Evolutionary conservation across 1,284 basidiomycete species (phyloP).

Genomic region (Malassezia sympodialis): DNA sequence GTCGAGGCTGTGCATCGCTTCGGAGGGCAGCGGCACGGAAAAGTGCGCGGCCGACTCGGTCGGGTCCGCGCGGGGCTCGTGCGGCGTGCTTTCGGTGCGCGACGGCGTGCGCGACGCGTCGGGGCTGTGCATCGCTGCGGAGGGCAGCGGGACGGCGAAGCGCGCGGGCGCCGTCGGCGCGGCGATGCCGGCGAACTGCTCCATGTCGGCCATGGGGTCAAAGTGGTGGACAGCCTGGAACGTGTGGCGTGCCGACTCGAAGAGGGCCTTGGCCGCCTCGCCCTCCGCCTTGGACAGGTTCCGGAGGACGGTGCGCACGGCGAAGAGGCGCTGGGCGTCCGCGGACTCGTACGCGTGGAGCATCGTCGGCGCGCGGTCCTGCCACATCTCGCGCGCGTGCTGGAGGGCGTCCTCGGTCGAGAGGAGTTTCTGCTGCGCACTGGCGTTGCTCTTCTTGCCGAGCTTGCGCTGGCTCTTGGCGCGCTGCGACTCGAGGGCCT

Average conservation of each 20-base stretch:
- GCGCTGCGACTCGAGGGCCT: constrained; percentile 38
- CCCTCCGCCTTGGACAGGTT: constrained; percentile 36
- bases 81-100: not conserved
- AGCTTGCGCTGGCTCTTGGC: constrained; percentile 40
- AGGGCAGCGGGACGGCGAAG: not conserved
- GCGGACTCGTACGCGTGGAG: constrained; percentile 39
- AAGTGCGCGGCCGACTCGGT: not conserved
- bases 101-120: not conserved
- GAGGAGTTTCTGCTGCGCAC: constrained; percentile 26
- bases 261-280: constrained; percentile 33
- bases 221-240: constrained; percentile 33
- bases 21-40: too few relatives aligned
- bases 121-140: not conserved
- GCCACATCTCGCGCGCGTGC: constrained; percentile 31
- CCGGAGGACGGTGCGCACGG: constrained; percentile 37
- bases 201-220: constrained; percentile 36
- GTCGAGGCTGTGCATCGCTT: not conserved
- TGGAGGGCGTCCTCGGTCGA: constrained; percentile 32
- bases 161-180: not conserved
- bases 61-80: not conserved
- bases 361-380: constrained; percentile 29
- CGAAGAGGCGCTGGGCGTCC: constrained; percentile 34
- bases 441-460: constrained; percentile 30
- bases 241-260: constrained; percentile 36
- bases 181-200: constrained; percentile 19